Evolutionary conservation across 2,329 filamentous ascomycete species (phyloP).

Genomic region (Trichoderma sp.): DNA sequence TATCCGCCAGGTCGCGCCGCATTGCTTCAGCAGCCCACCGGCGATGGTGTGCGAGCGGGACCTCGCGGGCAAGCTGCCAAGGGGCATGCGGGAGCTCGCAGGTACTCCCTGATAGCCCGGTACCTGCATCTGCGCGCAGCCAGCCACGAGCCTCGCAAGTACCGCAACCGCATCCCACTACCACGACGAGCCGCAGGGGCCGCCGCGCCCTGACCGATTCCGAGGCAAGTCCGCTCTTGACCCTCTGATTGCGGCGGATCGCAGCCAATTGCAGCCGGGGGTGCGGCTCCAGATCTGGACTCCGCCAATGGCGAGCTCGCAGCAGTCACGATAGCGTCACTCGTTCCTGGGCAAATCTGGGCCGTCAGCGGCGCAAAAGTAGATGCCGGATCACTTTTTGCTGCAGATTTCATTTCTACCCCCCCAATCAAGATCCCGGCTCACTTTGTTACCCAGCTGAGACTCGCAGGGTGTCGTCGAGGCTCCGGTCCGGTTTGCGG

Average conservation of each 20-base stretch:
- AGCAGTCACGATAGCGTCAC: not conserved
- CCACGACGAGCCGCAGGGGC: constrained; percentile 1
- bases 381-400: not conserved
- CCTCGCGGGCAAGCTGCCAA: not conserved
- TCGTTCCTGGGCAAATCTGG: not conserved
- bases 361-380: not conserved
- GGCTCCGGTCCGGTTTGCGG: not conserved
- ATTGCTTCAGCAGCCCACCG: constrained; percentile 1
- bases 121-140: constrained; percentile 1
- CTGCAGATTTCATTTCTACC: not conserved
- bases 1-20: constrained; percentile 8
- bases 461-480: not conserved
- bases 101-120: not conserved
- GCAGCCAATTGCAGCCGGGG: not conserved
- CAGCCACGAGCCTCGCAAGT: not conserved
- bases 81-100: not conserved
- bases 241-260: not conserved
- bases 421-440: not conserved
- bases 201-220: constrained; percentile 4
- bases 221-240: constrained; percentile 18
- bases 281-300: constrained; percentile 10
- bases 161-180: not conserved
- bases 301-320: constrained; percentile 17
- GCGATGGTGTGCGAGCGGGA: constrained; percentile 19
- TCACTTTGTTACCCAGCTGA: not conserved